Evolutionary conservation across 495 filamentous ascomycete species (phyloP).

Genomic region (Hypoxylon cercidicola): DNA sequence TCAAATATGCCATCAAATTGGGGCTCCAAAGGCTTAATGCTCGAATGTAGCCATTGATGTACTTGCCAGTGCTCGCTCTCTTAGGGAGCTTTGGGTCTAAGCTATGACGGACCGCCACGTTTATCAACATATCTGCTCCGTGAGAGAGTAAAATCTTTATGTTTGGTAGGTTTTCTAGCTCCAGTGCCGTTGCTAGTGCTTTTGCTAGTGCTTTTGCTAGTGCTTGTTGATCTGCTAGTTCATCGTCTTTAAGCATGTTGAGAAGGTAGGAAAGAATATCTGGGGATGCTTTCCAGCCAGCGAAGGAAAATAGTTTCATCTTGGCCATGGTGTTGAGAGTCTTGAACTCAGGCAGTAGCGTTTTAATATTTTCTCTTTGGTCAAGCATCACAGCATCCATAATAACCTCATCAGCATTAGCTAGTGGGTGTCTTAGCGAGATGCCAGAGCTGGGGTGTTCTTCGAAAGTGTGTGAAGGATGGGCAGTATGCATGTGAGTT

Average conservation of each 20-base stretch:
- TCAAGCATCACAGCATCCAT: conserved; percentile 8
- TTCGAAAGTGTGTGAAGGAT: neutral
- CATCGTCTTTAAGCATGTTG: neutral
- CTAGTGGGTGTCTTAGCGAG: neutral
- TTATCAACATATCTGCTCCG: conserved; percentile 10
- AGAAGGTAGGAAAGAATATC: conserved; percentile 7
- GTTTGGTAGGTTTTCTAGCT: conserved; percentile 19
- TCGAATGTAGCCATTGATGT: conserved; percentile 1
- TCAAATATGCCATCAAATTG: conserved; percentile 3
- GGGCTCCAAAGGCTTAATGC: conserved; percentile 26
- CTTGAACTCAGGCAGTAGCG: neutral
- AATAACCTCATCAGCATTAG: neutral
- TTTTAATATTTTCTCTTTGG: neutral
- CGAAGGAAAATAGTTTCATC: neutral
- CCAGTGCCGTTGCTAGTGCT: conserved; percentile 6
- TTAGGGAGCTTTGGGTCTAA: too few species aligned
- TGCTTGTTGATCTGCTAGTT: too few species aligned
- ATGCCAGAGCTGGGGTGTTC: neutral
- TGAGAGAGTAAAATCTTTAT: conserved; percentile 19
- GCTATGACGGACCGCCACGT: too few species aligned
- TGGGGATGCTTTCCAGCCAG: conserved; percentile 16
- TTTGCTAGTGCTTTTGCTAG: conserved; percentile 7
- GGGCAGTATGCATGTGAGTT: conserved; percentile 2
- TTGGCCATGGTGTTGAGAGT: neutral
- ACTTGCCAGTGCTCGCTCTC: neutral